Conservation (phyloP, 2,329 filamentous ascomycete species). For the Penicillium sp. region DNA sequence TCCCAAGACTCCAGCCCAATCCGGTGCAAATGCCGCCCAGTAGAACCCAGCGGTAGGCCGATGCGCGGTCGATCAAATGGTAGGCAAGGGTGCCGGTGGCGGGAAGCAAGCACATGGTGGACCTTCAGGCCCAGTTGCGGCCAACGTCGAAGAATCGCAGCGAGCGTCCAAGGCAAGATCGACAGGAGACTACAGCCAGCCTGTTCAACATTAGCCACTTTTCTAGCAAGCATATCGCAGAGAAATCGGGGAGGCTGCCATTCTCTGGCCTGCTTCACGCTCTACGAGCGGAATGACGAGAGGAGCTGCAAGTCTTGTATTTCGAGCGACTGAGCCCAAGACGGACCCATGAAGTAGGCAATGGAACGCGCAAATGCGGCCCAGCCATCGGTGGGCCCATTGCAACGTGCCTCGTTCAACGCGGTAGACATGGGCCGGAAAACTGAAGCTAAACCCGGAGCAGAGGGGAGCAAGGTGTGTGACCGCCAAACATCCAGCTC, state of each 20-base stretch:
- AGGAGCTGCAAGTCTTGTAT: background rate
- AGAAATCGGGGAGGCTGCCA: background rate
- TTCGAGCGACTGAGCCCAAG: background rate
- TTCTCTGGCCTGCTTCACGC: background rate
- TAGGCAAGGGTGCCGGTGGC: background rate
- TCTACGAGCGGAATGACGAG: background rate
- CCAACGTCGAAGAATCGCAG: background rate
- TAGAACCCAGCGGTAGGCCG: slow-evolving; percentile 2
- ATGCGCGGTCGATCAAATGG: background rate
- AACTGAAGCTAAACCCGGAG: background rate
- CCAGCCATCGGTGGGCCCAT: background rate
- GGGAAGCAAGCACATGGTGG: background rate
- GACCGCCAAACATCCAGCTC: background rate
- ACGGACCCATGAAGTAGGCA: background rate
- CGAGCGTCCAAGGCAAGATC: background rate
- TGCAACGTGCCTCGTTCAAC: background rate
- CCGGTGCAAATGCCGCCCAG: slow-evolving; percentile 1
- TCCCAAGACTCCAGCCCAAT: background rate
- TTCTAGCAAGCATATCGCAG: background rate
- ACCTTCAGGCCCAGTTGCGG: background rate
- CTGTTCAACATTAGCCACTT: background rate
- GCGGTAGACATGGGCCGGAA: background rate
- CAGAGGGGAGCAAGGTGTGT: background rate
- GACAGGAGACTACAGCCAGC: background rate
- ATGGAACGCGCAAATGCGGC: background rate